Conservation (phyloP, 495 filamentous ascomycete species). For the Bathelium albidoporum region DNA sequence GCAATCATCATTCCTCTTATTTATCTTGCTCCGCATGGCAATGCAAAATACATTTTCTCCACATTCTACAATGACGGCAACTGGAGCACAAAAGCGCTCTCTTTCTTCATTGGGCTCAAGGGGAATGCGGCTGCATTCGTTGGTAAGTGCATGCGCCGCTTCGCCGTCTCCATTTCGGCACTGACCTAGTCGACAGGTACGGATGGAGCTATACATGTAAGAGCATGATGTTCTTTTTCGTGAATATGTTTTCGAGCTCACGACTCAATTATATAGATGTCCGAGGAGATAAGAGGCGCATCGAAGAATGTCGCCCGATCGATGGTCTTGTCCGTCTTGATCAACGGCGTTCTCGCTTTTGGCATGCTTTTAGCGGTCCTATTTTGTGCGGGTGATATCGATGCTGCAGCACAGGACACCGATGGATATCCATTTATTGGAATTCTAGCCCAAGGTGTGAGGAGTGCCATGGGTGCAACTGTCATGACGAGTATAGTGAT, state of each 20-base stretch:
- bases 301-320: slow-evolving; percentile 7
- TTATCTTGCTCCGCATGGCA: slow-evolving; percentile 15
- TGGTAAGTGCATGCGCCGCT: no score
- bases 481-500: slow-evolving; percentile 34
- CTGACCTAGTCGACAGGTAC: slow-evolving; percentile 10
- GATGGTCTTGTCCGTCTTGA: slow-evolving; percentile 14
- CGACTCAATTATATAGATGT: no score
- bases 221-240: no score
- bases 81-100: slow-evolving; percentile 17
- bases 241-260: no score
- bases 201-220: slow-evolving; percentile 16
- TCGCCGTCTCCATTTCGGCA: no score
- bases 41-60: slow-evolving; percentile 19
- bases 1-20: slow-evolving; percentile 11
- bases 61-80: slow-evolving; percentile 23
- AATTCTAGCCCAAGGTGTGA: slow-evolving; percentile 6
- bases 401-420: background rate
- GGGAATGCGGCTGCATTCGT: background rate
- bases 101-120: slow-evolving; percentile 10
- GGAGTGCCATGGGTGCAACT: slow-evolving; percentile 20
- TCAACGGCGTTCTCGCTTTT: slow-evolving; percentile 15
- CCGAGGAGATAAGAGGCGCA: slow-evolving; percentile 12
- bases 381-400: slow-evolving; percentile 11
- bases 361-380: slow-evolving; percentile 12
- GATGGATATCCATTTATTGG: slow-evolving; percentile 15